Evolutionary conservation across 1,284 basidiomycete species (phyloP).

Genomic region (Cystobasidium pallidum): DNA sequence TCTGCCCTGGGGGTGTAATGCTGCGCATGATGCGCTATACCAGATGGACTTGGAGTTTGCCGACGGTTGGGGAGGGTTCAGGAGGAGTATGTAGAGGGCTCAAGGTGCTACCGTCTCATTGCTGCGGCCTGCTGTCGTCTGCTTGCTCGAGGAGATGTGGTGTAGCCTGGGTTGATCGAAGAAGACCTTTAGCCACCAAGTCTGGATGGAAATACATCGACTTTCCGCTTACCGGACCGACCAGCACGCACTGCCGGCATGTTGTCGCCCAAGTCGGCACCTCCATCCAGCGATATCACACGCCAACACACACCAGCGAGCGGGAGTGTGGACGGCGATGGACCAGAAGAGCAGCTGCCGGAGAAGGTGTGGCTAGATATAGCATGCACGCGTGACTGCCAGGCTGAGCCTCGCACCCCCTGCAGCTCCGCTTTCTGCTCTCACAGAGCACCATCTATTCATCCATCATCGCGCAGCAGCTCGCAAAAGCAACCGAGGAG

Average conservation of each 20-base stretch:
- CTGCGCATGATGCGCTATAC: constrained; percentile 4
- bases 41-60: not conserved
- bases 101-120: not conserved
- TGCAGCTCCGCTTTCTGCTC: constrained; percentile 39
- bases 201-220: not conserved
- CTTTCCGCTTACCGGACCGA: not conserved
- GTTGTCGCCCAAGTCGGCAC: constrained; percentile 25
- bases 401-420: not conserved
- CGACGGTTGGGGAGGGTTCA: not conserved
- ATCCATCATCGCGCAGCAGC: constrained; percentile 42
- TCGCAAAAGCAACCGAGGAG: constrained; percentile 38
- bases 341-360: constrained; percentile 18
- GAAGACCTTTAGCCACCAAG: not conserved
- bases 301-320: constrained; percentile 26
- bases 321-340: constrained; percentile 1
- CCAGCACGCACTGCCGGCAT: not conserved
- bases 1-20: not conserved
- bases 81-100: not conserved
- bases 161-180: constrained; percentile 15
- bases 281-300: constrained; percentile 17
- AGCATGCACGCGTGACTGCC: not conserved
- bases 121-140: constrained; percentile 6
- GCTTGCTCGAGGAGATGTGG: not conserved
- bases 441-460: constrained; percentile 43
- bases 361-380: constrained; percentile 32